Percentiles rank a stretch among this genome's conserved stretches.
These are phyloP conservation scores for Syzygium oleosum DNA, from an alignment of 345 rosid species.

Conservation along the genomic window DNA sequence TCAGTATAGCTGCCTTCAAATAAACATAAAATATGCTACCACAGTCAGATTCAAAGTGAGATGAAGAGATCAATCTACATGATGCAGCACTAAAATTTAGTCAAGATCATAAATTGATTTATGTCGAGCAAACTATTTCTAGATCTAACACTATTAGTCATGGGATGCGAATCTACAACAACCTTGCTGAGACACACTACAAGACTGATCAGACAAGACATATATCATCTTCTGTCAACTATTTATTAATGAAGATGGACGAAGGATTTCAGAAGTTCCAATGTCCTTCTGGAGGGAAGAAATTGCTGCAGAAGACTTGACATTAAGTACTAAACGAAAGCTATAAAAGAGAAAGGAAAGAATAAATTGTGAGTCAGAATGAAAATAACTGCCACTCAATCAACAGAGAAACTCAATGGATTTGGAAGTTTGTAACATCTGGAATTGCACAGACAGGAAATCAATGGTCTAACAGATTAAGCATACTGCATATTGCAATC, in stretches of 20 bases:
- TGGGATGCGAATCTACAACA: not conserved
- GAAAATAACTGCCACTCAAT: not conserved
- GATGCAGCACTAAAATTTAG: not conserved
- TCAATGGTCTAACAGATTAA: not conserved
- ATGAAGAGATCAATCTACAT: not conserved
- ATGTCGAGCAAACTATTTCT: not conserved
- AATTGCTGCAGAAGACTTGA: not conserved
- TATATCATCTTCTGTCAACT: not conserved
- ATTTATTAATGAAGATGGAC: not conserved
- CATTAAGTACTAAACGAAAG: not conserved
- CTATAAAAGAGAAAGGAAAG: not conserved
- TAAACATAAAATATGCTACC: not conserved
- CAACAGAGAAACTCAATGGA: not conserved
- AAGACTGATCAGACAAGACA: not conserved
- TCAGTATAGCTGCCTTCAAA: not conserved
- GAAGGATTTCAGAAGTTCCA: not conserved
- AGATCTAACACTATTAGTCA: not conserved
- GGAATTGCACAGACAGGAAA: not conserved
- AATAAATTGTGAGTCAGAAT: not conserved
- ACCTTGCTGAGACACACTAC: not conserved
- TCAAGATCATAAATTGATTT: not conserved
- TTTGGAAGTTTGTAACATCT: not conserved
- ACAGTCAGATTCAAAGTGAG: not conserved
- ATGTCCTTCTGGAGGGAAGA: not conserved
- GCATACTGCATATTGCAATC: not conserved